Base-by-base conservation (phyloP, 345 rosid species). In the Turritis glabra region DNA sequence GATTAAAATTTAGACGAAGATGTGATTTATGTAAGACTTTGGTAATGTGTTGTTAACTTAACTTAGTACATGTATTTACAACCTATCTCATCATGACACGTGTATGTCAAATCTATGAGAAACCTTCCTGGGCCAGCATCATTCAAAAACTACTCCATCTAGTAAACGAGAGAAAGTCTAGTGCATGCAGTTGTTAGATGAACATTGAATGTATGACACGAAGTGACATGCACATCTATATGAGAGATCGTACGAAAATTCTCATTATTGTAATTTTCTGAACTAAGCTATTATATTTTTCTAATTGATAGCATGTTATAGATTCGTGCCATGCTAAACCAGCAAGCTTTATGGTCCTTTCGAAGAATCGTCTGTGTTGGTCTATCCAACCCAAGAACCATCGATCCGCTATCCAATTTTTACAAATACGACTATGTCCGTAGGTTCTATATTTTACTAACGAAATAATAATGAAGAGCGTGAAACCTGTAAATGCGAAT, bases 401-500 rank as follows among this genome's bases (percentile, higher is more conserved):
- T 3, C 59, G 5, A 27, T 54, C 35, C 21, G 35, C 19, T 26
- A 53, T n/a, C 13, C 7, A 55, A 8, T 15, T 43, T 55, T 55
- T 29, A 29, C 22, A 8, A 8, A 3, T 29, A 27, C 22, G 60
- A 29, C 38, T n/a, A n/a, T n/a, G 35, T 26, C 35, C 11, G 6
- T 15, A 26, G 1, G 35, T 25, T 2, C 23, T 6, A 23, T 25
- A 25, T 52, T 3, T 21, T 0, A 21, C 0, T 1, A 14, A 53
- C 1, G n/a, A n/a, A 25, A 2, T 12, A 27, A 35, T 1, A 33
- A 33, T 57, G 26, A 19, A 33, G n/a, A 32, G 23, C 32, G 66
- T 61, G 35, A n/a, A 26, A 44, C 52, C n/a, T 35, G 37, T 23
- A 52, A 73, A 63, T 2, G 21, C 33, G 67, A 59, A 67, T 67